A percentile compares a stretch with the other conserved stretches of the same genome.
Conservation (phyloP, 208 protist species). For the Vickermania spadyakhi region DNA sequence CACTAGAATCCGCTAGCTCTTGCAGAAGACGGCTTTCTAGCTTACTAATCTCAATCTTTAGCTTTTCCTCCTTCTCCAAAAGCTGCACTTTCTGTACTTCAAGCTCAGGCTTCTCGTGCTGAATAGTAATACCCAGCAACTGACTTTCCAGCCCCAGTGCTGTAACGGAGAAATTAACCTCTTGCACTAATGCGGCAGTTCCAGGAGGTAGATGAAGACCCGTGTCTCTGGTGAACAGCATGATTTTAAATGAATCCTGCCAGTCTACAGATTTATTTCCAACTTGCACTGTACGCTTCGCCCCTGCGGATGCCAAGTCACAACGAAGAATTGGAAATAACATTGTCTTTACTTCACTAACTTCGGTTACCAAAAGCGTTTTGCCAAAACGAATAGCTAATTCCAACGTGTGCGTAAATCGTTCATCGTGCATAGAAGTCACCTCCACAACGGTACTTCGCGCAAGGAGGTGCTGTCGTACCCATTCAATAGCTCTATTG, state of each 20-base stretch:
- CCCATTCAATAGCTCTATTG: conserved; percentile 90
- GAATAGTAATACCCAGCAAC: conserved; percentile 92
- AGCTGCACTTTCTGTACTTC: conserved; percentile 91
- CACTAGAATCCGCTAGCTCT: conserved; percentile 88
- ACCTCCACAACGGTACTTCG: conserved; percentile 75
- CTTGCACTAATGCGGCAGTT: conserved; percentile 80
- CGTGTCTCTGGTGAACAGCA: conserved; percentile 91
- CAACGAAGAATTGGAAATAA: conserved; percentile 92
- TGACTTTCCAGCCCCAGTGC: conserved; percentile 93
- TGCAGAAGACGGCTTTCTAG: conserved; percentile 90
- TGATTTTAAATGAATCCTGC: conserved; percentile 93
- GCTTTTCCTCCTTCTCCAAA: conserved; percentile 92
- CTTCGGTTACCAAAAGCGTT: conserved; percentile 94
- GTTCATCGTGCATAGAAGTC: conserved; percentile 86
- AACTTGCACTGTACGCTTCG: conserved; percentile 90
- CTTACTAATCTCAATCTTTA: conserved; percentile 91
- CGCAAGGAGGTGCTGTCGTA: conserved; percentile 71
- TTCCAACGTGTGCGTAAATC: conserved; percentile 93
- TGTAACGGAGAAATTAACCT: conserved; percentile 97
- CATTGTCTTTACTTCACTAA: conserved; percentile 91
- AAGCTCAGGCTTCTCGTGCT: conserved; percentile 94
- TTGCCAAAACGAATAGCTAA: conserved; percentile 97
- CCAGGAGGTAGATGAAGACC: conserved; percentile 84
- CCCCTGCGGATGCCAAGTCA: conserved; percentile 87
- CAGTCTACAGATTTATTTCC: conserved; percentile 96